phyloP scores from a whole-genome alignment of 495 filamentous ascomycete species.

The Pseudoneurospora amorphoporcata region DNA sequence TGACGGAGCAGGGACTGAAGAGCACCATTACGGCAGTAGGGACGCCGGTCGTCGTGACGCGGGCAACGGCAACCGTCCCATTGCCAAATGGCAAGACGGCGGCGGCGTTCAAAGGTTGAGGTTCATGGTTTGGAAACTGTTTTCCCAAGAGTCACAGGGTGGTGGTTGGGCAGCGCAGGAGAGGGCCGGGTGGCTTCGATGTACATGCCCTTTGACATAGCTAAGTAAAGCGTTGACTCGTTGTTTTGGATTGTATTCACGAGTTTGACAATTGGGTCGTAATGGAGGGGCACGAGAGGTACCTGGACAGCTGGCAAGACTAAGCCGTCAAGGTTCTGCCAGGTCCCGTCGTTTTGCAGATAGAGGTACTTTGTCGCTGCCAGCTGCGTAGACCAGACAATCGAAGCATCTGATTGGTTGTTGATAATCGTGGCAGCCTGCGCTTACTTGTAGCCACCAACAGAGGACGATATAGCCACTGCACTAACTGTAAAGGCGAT shows the following conservation, averaged over 20 bases:
- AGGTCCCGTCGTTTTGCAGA: not conserved
- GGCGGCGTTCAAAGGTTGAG: not conserved
- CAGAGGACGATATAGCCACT: not conserved
- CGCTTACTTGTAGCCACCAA: no score
- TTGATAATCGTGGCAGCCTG: no score
- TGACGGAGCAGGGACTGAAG: conserved; percentile 1
- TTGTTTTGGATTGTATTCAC: no score
- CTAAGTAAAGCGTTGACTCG: no score
- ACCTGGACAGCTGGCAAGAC: not conserved
- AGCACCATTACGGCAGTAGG: conserved; percentile 9
- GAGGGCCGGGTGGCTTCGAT: not conserved
- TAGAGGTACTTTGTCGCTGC: not conserved
- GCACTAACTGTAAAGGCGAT: no score
- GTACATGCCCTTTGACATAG: not conserved
- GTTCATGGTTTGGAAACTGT: not conserved
- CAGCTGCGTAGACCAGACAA: not conserved
- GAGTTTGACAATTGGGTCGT: no score
- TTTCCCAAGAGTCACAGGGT: no score
- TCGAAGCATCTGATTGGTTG: not conserved
- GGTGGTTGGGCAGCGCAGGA: no score
- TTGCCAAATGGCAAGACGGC: not conserved
- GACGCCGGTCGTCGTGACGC: conserved; percentile 15
- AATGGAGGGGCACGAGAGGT: no score
- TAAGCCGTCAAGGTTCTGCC: not conserved
- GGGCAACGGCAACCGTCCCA: conserved; percentile 11